These are phyloP conservation scores for Chaetomiaceae sp. DNA, from an alignment of 2,329 filamentous ascomycete genomes.

Conservation along the genomic window DNA sequence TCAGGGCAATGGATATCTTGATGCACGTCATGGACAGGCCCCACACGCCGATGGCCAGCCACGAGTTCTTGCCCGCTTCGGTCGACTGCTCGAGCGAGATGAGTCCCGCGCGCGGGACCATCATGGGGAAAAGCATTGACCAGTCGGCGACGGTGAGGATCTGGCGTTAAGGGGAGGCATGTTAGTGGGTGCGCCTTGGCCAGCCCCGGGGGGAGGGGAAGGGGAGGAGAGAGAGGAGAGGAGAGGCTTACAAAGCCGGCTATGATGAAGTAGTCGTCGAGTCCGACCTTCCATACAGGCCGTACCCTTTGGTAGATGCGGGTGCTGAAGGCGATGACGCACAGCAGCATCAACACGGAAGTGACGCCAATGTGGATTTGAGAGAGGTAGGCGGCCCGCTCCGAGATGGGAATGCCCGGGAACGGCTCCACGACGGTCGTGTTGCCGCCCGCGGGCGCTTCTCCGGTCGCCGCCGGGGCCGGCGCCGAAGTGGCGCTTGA, in stretches of 20 bases:
- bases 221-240: neutral
- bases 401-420: slow-evolving; percentile 10
- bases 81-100: slow-evolving; percentile 11
- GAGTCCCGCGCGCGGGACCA: slow-evolving; percentile 7
- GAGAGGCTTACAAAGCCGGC: slow-evolving; percentile 19
- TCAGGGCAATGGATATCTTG: slow-evolving; percentile 25
- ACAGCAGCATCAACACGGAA: slow-evolving; percentile 12
- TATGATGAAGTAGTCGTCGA: slow-evolving; percentile 23
- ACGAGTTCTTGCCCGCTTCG: slow-evolving; percentile 18
- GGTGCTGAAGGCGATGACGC: slow-evolving; percentile 17
- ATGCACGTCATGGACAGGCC: slow-evolving; percentile 26
- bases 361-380: slow-evolving; percentile 18
- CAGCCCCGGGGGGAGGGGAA: no score
- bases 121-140: slow-evolving; percentile 18
- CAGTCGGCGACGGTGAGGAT: slow-evolving; percentile 21
- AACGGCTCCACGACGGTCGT: neutral
- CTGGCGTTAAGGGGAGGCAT: neutral
- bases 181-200: neutral
- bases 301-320: slow-evolving; percentile 22
- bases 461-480: neutral
- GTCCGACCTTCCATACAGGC: slow-evolving; percentile 23
- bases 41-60: slow-evolving; percentile 25
- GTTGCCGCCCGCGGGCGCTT: neutral
- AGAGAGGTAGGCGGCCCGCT: slow-evolving; percentile 17
- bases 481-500: neutral